A percentile compares a stretch with the other conserved stretches of the same genome.
Evolutionary conservation across 495 filamentous ascomycete species (phyloP).

Genomic region (Aspergillus wentii): DNA sequence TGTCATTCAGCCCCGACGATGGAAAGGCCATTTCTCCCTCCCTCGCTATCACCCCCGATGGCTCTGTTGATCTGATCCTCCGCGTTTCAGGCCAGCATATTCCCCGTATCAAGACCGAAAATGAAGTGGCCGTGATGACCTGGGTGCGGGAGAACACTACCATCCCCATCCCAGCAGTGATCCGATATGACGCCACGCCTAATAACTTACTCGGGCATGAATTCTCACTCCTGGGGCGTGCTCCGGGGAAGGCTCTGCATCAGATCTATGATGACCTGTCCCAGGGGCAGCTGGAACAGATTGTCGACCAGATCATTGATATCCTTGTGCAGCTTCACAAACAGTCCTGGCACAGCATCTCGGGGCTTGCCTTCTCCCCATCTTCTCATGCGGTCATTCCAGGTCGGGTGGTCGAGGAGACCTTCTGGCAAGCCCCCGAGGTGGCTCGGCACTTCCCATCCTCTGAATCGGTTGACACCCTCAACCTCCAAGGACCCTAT

Average conservation of each 20-base stretch:
- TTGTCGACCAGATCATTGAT: slow-evolving; percentile 24
- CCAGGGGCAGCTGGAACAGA: slow-evolving; percentile 3
- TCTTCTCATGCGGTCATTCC: neutral
- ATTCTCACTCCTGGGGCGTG: slow-evolving; percentile 23
- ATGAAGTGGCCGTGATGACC: slow-evolving; percentile 28
- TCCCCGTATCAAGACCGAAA: slow-evolving; percentile 28
- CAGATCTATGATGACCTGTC: slow-evolving; percentile 20
- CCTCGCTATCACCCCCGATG: slow-evolving; percentile 3
- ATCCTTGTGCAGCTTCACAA: slow-evolving; percentile 23
- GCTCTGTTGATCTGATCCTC: slow-evolving; percentile 20
- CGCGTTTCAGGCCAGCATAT: slow-evolving; percentile 27
- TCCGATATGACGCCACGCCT: slow-evolving; percentile 18
- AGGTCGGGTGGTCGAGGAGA: slow-evolving; percentile 23
- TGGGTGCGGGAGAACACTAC: slow-evolving; percentile 21
- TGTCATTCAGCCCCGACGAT: neutral
- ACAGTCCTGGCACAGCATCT: slow-evolving; percentile 14
- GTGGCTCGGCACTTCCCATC: slow-evolving; percentile 17
- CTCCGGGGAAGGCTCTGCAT: slow-evolving; percentile 17
- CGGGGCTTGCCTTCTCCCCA: slow-evolving; percentile 13
- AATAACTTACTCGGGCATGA: slow-evolving; percentile 26
- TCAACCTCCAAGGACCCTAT: slow-evolving; percentile 18
- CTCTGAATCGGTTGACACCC: slow-evolving; percentile 13
- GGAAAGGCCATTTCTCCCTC: neutral
- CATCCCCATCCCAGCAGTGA: slow-evolving; percentile 21
- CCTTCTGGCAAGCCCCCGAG: slow-evolving; percentile 24